These are phyloP conservation scores for Hemileia vastatrix DNA, from an alignment of 1,284 basidiomycete genomes.

Conservation along the genomic window DNA sequence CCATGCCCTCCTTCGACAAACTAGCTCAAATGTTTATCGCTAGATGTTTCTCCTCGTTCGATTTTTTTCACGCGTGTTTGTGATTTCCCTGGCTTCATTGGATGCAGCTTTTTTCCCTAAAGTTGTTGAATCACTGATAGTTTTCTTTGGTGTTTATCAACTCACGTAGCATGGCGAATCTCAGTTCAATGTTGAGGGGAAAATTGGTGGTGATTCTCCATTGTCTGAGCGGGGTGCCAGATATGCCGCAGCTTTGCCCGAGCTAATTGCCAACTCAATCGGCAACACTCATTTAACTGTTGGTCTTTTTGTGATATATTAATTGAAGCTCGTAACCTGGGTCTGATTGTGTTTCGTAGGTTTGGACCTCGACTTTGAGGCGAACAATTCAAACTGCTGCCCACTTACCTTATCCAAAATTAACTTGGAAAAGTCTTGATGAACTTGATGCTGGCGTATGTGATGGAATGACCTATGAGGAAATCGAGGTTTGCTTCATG, in stretches of 20 bases:
- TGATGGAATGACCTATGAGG: slow-evolving; percentile 98
- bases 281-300: slow-evolving; percentile 76
- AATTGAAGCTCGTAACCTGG: background rate
- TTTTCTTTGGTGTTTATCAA: background rate
- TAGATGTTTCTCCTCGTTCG: slow-evolving; percentile 89
- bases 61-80: slow-evolving; percentile 89
- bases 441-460: slow-evolving; percentile 98
- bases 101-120: background rate
- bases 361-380: slow-evolving; percentile 93
- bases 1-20: background rate
- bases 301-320: background rate
- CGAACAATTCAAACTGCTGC: slow-evolving; percentile 86
- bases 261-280: slow-evolving; percentile 78
- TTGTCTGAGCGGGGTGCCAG: slow-evolving; percentile 73
- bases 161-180: slow-evolving; percentile 82
- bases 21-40: slow-evolving; percentile 14
- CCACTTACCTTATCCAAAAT: slow-evolving; percentile 71
- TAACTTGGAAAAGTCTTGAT: slow-evolving; percentile 98
- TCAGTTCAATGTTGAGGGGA: slow-evolving; percentile 90
- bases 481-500: slow-evolving; percentile 66
- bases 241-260: slow-evolving; percentile 77
- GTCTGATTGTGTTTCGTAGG: slow-evolving; percentile 1
- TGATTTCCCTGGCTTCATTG: slow-evolving; percentile 15
- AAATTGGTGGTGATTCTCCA: slow-evolving; percentile 90
- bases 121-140: slow-evolving; percentile 12